Evolutionary conservation across 2,329 filamentous ascomycete genomes (phyloP).

Genomic region (Ambrosiella xylebori): DNA sequence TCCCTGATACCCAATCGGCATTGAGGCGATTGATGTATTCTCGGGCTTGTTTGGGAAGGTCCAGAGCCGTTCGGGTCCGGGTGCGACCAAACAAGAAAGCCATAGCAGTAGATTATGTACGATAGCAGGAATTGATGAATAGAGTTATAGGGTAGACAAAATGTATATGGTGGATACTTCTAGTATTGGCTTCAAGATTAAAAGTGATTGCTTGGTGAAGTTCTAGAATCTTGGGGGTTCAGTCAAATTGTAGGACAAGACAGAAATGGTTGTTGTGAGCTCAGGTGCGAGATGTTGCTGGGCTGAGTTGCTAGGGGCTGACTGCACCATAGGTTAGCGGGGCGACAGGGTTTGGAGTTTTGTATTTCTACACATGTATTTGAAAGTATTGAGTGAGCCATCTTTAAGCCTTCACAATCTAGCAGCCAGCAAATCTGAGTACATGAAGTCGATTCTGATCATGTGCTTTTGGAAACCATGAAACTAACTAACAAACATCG

Average conservation of each 20-base stretch:
- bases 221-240: not conserved
- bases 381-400: too few species aligned
- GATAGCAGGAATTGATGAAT: not conserved
- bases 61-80: constrained; percentile 32
- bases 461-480: too few species aligned
- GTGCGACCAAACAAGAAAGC: constrained; percentile 40
- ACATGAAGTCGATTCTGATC: too few species aligned
- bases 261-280: not conserved
- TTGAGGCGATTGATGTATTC: constrained; percentile 14
- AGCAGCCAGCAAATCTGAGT: too few species aligned
- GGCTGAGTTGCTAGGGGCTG: not conserved
- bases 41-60: constrained; percentile 36
- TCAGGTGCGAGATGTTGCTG: not conserved
- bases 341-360: not conserved
- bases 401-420: too few species aligned
- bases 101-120: constrained; percentile 20
- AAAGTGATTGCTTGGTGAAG: too few species aligned
- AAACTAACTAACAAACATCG: too few species aligned
- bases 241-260: not conserved
- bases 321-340: not conserved
- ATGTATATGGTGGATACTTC: not conserved
- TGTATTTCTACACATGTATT: not conserved
- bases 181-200: too few species aligned
- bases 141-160: not conserved
- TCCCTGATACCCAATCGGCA: constrained; percentile 15